Base-by-base conservation (phyloP, 1,284 basidiomycete species). In the Chondrostereum purpureum region DNA sequence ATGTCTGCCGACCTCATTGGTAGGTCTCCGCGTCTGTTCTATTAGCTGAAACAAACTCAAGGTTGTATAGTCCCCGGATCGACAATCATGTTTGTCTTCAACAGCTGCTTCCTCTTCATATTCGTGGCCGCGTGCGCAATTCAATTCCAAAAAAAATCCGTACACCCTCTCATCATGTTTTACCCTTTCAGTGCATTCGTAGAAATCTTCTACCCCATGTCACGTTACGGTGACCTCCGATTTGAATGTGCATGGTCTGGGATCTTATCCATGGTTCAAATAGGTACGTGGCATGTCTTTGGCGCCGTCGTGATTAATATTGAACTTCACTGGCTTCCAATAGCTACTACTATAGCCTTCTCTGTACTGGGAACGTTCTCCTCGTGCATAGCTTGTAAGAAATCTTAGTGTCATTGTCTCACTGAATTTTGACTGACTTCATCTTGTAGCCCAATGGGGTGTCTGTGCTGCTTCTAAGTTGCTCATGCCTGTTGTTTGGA, bases 211-310 rank as follows among this genome's bases (percentile, higher is more conserved):
- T 55, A 62, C 42, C 58, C 65, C 1, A 60, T 53, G 34, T 57
- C 62, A 4, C 65, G 55, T 27, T 67, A 65, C 16, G 69, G 74
- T 27, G 60, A 62, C 31, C 67, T 78, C 21, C 57, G 64, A 44
- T 58, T 74, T 34, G 81, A 83, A 55, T 79, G 75, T 50, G 53
- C 49, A 12, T 83, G 80, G 78, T 69, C 75, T 3, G 66, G 59
- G 11, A 44, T 72, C 13, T 56, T 80, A 52, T 68, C 70, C 43
- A 47, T 69, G 4, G 56, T 78, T 39, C 72, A 79, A 46, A 63
- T 78, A 20, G 71, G 78, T 77, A 47, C 46, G 67, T 53, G 19
- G 10, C 21, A 31, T 11, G 3, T 11, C 21, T 40, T 14, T 27
- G 24, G 20, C n/a, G n/a, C 27, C 21, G 27, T 21, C 17, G 35